Evolutionary conservation across 768 basidiomycete genomes (phyloP).

Genomic region (Phallus indusiatus): DNA sequence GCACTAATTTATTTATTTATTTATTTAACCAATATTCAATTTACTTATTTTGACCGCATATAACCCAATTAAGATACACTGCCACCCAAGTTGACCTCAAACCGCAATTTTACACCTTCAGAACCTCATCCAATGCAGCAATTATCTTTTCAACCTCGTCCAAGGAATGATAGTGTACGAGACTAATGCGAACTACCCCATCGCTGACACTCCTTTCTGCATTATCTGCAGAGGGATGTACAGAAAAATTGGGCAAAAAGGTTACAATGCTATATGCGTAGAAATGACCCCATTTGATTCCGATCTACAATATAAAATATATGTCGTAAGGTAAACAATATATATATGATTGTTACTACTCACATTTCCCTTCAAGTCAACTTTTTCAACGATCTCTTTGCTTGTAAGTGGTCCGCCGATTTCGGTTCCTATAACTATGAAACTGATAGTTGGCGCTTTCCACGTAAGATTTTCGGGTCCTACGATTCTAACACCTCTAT

Average conservation of each 20-base stretch:
- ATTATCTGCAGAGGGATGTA: background rate
- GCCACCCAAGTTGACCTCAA: background rate
- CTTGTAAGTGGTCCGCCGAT: conserved; percentile 44
- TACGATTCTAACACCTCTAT: conserved; percentile 56
- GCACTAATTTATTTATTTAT: too few species aligned
- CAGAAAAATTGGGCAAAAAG: conserved; percentile 39
- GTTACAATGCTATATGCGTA: conserved; percentile 61
- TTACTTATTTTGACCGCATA: too few species aligned
- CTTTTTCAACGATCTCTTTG: conserved; percentile 50
- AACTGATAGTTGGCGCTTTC: conserved; percentile 62
- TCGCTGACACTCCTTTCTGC: conserved; percentile 36
- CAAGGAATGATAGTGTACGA: conserved; percentile 74
- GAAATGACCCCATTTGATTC: conserved; percentile 71
- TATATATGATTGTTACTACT: conserved; percentile 18
- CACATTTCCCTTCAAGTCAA: conserved; percentile 57
- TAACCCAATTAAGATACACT: too few species aligned
- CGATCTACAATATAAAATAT: conserved; percentile 37
- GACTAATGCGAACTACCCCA: conserved; percentile 63
- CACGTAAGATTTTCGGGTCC: conserved; percentile 38
- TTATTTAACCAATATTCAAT: too few species aligned
- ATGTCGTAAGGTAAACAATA: background rate
- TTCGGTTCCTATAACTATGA: conserved; percentile 40
- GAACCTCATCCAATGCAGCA: conserved; percentile 12
- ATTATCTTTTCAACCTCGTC: conserved; percentile 59
- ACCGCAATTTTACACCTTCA: background rate